phyloP scores from a whole-genome alignment of 2,329 filamentous ascomycete species.

The Colletotrichum cereale region DNA sequence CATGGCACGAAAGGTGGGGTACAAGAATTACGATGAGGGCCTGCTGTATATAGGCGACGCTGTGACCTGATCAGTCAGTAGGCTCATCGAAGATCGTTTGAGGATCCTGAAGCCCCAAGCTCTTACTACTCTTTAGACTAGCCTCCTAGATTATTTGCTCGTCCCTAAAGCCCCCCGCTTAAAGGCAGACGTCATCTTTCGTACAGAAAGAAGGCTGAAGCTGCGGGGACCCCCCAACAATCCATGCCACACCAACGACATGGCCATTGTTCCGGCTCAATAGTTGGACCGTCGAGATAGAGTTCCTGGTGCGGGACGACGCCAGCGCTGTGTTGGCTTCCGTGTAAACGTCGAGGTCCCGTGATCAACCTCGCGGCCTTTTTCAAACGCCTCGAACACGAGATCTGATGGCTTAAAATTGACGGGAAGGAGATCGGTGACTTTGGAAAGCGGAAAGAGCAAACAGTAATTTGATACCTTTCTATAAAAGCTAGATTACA shows the following conservation, averaged over 20 bases:
- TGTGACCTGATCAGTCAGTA: neutral
- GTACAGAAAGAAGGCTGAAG: no score
- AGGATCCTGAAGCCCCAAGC: neutral
- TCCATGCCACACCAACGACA: neutral
- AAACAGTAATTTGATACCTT: neutral
- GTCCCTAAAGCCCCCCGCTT: neutral
- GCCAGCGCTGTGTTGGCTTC: neutral
- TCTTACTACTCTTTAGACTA: neutral
- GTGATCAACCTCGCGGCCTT: neutral
- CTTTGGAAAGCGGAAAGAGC: no score
- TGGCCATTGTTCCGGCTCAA: neutral
- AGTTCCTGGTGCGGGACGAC: neutral
- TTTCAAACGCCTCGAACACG: neutral
- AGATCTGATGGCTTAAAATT: neutral
- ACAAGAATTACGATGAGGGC: neutral
- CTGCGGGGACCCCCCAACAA: neutral
- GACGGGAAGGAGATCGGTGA: no score
- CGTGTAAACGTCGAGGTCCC: neutral
- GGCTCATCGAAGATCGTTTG: neutral
- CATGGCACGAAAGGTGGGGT: no score
- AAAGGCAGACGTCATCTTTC: neutral
- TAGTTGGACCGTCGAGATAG: neutral
- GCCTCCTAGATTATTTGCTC: neutral
- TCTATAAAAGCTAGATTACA: neutral
- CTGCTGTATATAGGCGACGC: neutral